Conservation (phyloP, 305 asterid species). For the Fraxinus latifolia region DNA sequence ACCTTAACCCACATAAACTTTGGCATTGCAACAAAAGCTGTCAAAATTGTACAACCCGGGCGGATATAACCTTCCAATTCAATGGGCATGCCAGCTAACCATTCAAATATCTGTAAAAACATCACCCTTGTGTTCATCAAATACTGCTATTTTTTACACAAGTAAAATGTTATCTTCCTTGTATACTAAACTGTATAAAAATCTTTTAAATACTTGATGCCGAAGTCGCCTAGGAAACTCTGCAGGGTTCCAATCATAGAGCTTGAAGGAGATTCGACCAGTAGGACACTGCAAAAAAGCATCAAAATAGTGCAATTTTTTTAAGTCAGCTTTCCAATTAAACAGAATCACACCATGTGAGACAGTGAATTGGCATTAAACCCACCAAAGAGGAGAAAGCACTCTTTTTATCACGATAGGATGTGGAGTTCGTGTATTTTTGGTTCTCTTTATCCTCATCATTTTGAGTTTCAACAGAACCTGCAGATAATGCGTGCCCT, state of each 20-base stretch:
- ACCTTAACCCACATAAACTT: slow-evolving; percentile 73
- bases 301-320: slow-evolving; percentile 17
- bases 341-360: slow-evolving; percentile 13
- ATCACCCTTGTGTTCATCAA: slow-evolving; percentile 29
- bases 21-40: slow-evolving; percentile 80
- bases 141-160: slow-evolving; percentile 25
- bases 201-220: slow-evolving; percentile 70
- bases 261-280: slow-evolving; percentile 93
- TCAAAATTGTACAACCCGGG: slow-evolving; percentile 90
- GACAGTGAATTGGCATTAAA: slow-evolving; percentile 9
- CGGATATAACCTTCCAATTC: slow-evolving; percentile 94
- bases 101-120: slow-evolving; percentile 67
- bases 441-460: slow-evolving; percentile 48
- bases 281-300: slow-evolving; percentile 64
- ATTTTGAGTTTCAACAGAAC: slow-evolving; percentile 46
- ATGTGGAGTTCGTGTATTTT: slow-evolving; percentile 45
- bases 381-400: slow-evolving; percentile 70
- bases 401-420: slow-evolving; percentile 59
- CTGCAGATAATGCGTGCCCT: slow-evolving; percentile 44
- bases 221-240: slow-evolving; percentile 94
- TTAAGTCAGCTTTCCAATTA: slow-evolving; percentile 21
- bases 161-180: slow-evolving; percentile 27
- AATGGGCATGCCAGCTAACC: slow-evolving; percentile 94
- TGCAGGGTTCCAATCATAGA: slow-evolving; percentile 94
- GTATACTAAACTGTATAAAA: slow-evolving; percentile 65